Evolutionary conservation across 2,329 filamentous ascomycete species (phyloP).

Genomic region (Colletotrichum magnum): DNA sequence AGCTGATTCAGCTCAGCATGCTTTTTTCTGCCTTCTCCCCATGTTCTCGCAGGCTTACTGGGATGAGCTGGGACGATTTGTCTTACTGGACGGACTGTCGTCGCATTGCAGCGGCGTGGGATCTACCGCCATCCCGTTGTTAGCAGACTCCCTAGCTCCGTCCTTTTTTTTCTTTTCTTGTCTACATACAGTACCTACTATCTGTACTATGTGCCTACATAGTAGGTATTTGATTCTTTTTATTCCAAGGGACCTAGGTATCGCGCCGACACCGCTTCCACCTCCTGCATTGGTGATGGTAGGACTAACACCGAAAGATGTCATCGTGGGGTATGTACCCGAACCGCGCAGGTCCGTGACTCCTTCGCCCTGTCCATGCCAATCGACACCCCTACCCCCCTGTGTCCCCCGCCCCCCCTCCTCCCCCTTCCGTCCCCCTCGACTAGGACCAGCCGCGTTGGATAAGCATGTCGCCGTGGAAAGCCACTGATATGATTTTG

Average conservation of each 20-base stretch:
- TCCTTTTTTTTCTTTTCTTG: background rate
- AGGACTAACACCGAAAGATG: constrained; percentile 22
- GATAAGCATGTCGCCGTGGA: background rate
- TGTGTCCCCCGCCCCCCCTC: background rate
- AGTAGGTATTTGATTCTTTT: background rate
- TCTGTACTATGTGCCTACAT: too few relatives aligned
- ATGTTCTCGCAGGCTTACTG: background rate
- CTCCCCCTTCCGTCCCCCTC: background rate
- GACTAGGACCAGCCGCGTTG: background rate
- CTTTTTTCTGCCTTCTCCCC: background rate
- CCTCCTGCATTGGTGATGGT: constrained; percentile 32
- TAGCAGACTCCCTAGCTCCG: constrained; percentile 33
- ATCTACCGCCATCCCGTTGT: constrained; percentile 34
- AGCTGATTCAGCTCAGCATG: constrained; percentile 18
- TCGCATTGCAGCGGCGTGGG: background rate
- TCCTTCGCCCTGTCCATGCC: constrained; percentile 29
- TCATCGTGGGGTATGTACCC: constrained; percentile 6
- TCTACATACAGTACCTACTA: background rate
- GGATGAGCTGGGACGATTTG: background rate
- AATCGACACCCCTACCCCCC: constrained; percentile 29
- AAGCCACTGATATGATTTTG: constrained; percentile 18
- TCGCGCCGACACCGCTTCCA: constrained; percentile 19
- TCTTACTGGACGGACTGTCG: background rate
- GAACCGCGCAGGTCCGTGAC: background rate
- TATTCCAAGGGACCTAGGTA: background rate